phyloP scores from a whole-genome alignment of 352 stramenopile species.

The Pythium dissotocum region DNA sequence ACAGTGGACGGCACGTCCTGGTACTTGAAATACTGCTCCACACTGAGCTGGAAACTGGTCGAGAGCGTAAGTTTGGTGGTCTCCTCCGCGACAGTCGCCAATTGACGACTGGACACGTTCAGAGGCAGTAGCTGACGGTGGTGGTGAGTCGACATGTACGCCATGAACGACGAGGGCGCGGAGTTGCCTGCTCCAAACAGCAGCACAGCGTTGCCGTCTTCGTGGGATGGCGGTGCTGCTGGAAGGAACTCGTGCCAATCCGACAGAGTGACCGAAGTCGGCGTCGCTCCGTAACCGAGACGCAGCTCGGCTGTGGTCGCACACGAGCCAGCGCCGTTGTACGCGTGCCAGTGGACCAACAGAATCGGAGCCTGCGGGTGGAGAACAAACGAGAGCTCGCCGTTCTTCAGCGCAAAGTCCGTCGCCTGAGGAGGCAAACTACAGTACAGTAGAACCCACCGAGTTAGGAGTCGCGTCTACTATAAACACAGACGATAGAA shows the following conservation, averaged over 20 bases:
- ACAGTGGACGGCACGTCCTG: slow-evolving; percentile 44
- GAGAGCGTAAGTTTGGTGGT: slow-evolving; percentile 22
- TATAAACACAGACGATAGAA: too few species aligned
- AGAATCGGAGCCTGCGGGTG: slow-evolving; percentile 48
- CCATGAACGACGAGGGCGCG: not conserved
- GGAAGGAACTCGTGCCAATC: slow-evolving; percentile 26
- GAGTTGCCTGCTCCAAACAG: not conserved
- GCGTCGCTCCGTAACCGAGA: not conserved
- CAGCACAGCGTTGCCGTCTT: slow-evolving; percentile 15
- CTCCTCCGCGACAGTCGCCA: not conserved
- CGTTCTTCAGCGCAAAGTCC: slow-evolving; percentile 57
- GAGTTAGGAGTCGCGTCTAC: too few species aligned
- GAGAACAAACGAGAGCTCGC: slow-evolving; percentile 43
- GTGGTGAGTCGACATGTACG: slow-evolving; percentile 22
- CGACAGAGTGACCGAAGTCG: slow-evolving; percentile 12
- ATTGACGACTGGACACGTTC: slow-evolving; percentile 1
- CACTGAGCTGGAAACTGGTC: slow-evolving; percentile 37
- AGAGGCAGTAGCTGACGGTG: slow-evolving; percentile 25
- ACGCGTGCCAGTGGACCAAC: slow-evolving; percentile 44
- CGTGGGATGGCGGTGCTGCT: slow-evolving; percentile 11
- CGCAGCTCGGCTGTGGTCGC: slow-evolving; percentile 12
- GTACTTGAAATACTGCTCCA: slow-evolving; percentile 75
- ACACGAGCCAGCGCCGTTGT: slow-evolving; percentile 15
- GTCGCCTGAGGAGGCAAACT: slow-evolving; percentile 43
- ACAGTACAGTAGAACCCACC: not conserved